Conservation (phyloP, 495 filamentous ascomycete genomes). For the Neurospora hispaniola region DNA sequence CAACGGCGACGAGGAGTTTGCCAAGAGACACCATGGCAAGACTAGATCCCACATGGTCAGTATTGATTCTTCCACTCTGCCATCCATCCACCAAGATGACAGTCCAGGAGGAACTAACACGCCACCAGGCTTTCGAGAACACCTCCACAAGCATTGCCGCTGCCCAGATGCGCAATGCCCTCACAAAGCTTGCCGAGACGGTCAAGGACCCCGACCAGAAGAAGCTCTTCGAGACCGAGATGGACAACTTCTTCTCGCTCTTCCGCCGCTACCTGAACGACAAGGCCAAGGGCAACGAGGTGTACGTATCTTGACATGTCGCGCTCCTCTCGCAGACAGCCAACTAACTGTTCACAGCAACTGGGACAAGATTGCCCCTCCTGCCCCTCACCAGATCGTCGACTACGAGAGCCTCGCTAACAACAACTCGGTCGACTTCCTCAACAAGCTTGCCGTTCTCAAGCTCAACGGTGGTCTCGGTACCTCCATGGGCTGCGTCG, state of each 20-base stretch:
- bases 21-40: conserved; percentile 83
- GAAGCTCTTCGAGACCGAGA: conserved; percentile 95
- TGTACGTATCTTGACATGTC: conserved; percentile 37
- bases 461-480: conserved; percentile 99
- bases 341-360: conserved; percentile 42
- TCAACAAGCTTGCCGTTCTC: conserved; percentile 95
- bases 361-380: conserved; percentile 93
- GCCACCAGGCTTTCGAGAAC: conserved; percentile 86
- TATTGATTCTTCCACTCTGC: conserved; percentile 13
- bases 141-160: conserved; percentile 96
- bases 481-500: conserved; percentile 99
- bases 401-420: conserved; percentile 81
- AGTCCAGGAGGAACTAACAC: conserved; percentile 7
- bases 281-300: conserved; percentile 91
- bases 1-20: conserved; percentile 43
- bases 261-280: conserved; percentile 98
- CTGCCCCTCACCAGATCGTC: conserved; percentile 82
- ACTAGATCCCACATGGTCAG: conserved; percentile 92
- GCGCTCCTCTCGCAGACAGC: not conserved
- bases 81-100: not conserved
- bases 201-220: conserved; percentile 74
- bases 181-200: conserved; percentile 84
- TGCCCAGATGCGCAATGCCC: conserved; percentile 95
- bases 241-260: conserved; percentile 99
- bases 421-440: conserved; percentile 78